These are phyloP conservation scores for Colletotrichum sp. DNA, from an alignment of 2,329 filamentous ascomycete genomes.

Conservation along the genomic window DNA sequence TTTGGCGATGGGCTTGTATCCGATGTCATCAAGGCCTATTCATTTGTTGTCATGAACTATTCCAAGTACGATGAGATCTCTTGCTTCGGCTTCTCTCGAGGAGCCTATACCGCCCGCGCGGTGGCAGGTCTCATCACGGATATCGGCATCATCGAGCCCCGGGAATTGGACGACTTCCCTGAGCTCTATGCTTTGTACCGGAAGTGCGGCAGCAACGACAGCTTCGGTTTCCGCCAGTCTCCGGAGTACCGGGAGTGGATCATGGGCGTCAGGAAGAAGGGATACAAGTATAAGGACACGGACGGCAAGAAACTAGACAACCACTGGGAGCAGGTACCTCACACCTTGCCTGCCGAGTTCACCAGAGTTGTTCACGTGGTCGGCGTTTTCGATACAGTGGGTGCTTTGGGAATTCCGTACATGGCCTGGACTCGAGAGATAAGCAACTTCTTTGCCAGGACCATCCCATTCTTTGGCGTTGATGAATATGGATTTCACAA, in stretches of 20 bases:
- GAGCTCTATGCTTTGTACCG: neutral
- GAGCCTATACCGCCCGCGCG: conserved; percentile 44
- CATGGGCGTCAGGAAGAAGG: neutral
- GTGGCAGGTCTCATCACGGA: conserved; percentile 40
- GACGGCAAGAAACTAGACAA: too few species aligned
- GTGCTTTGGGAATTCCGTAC: conserved; percentile 5
- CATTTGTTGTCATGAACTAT: conserved; percentile 42
- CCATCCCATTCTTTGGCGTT: neutral
- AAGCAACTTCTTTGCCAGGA: neutral
- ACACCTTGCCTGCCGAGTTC: neutral
- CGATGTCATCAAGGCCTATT: conserved; percentile 36
- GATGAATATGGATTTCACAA: conserved; percentile 6
- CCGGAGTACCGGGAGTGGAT: neutral
- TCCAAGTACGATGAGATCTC: conserved; percentile 32
- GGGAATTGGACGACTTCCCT: conserved; percentile 20
- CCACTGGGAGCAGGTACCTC: neutral
- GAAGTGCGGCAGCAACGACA: neutral
- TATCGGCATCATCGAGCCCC: conserved; percentile 23
- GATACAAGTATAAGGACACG: too few species aligned
- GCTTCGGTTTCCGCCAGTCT: neutral
- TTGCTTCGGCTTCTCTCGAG: conserved; percentile 42
- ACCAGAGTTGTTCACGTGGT: neutral
- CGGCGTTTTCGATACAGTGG: conserved; percentile 19
- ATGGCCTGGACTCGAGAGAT: neutral
- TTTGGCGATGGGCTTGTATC: neutral